Percentiles rank a stretch among this genome's conserved stretches.
Evolutionary conservation across 352 stramenopile species (phyloP).

Genomic region (Phytophthora fragariaefolia): DNA sequence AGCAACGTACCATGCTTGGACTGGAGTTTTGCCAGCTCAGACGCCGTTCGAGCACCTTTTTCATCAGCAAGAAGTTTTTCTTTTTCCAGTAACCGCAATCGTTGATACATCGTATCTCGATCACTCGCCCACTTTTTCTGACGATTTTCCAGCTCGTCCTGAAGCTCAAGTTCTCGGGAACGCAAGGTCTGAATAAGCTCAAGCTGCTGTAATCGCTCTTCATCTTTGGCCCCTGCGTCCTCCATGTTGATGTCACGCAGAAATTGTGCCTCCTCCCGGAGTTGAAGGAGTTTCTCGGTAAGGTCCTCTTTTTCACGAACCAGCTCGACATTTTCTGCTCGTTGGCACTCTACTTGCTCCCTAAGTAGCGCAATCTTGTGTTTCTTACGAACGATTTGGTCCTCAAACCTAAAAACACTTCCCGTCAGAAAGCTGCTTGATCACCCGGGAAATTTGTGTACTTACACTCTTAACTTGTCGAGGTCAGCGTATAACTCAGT

Average conservation of each 20-base stretch:
- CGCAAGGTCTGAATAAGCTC: conserved; percentile 62
- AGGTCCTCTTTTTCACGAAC: conserved; percentile 62
- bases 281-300: conserved; percentile 45
- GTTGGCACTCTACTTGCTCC: conserved; percentile 51
- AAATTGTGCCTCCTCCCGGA: conserved; percentile 69
- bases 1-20: conserved; percentile 45
- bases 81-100: conserved; percentile 62
- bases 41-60: conserved; percentile 28
- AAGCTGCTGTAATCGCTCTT: conserved; percentile 62
- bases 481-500: conserved; percentile 61
- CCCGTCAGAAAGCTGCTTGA: no score
- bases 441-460: neutral
- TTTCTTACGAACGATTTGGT: conserved; percentile 46
- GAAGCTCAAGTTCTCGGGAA: conserved; percentile 54
- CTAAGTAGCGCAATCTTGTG: conserved; percentile 42
- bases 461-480: conserved; percentile 54
- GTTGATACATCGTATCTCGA: conserved; percentile 53
- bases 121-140: conserved; percentile 65
- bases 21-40: conserved; percentile 26
- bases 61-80: conserved; percentile 57
- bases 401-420: conserved; percentile 33
- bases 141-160: conserved; percentile 63
- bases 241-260: conserved; percentile 55
- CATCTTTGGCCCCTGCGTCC: conserved; percentile 57
- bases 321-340: conserved; percentile 58